Conservation (phyloP, 2,329 filamentous ascomycete genomes). For the Ceratocystis albifundus region DNA sequence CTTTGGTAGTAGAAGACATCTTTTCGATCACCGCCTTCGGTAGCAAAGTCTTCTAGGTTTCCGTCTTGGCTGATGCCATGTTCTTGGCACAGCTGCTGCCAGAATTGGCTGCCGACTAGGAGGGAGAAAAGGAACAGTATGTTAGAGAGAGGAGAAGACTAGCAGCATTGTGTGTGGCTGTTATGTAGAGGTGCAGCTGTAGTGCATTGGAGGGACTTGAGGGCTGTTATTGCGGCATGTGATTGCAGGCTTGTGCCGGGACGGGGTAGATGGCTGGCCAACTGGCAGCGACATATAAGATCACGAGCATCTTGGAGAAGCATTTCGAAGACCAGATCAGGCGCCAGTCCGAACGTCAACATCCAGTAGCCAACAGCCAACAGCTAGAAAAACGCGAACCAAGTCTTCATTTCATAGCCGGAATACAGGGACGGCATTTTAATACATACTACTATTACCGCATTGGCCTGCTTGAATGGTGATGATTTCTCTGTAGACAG, state of each 20-base stretch:
- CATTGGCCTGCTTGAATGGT: constrained; percentile 98
- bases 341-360: neutral
- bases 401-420: neutral
- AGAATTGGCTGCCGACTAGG: constrained; percentile 92
- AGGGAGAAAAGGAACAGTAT: constrained; percentile 32
- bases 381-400: too few species aligned
- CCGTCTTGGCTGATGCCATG: constrained; percentile 97
- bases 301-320: neutral
- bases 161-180: neutral
- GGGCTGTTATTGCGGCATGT: too few species aligned
- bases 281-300: neutral
- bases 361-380: too few species aligned
- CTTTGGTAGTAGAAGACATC: constrained; percentile 99
- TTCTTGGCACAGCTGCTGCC: constrained; percentile 96
- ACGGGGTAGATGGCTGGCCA: neutral
- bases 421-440: neutral
- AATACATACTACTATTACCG: constrained; percentile 87
- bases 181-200: too few species aligned
- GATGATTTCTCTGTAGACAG: constrained; percentile 73
- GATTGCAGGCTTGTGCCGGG: too few species aligned
- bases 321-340: neutral
- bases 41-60: constrained; percentile 94
- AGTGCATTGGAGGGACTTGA: neutral
- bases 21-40: constrained; percentile 92
- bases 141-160: constrained; percentile 2